phyloP scores from a whole-genome alignment of 2,329 filamentous ascomycete genomes.

The Zalaria obscura region DNA sequence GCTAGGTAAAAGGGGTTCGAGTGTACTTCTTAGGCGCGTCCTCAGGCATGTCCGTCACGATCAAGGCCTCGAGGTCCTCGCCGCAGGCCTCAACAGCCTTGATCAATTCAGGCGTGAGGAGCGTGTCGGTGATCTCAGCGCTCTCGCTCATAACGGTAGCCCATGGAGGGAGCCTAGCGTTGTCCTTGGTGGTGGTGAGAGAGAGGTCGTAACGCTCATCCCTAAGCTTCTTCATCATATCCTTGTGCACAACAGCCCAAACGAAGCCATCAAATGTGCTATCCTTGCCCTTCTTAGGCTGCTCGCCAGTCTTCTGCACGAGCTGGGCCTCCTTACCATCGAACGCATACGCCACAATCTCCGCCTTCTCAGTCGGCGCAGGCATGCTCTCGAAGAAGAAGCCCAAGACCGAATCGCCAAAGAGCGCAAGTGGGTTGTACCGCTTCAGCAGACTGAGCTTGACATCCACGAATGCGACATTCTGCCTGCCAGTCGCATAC shows the following conservation, averaged over 20 bases:
- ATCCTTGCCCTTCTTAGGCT: slow-evolving; percentile 41
- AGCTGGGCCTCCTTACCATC: slow-evolving; percentile 79
- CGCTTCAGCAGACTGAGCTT: slow-evolving; percentile 70
- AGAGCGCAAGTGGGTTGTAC: slow-evolving; percentile 61
- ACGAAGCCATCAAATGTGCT: slow-evolving; percentile 78
- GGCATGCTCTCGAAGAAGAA: slow-evolving; percentile 71
- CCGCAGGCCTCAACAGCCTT: slow-evolving; percentile 67
- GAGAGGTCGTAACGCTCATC: slow-evolving; percentile 91
- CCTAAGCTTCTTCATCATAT: slow-evolving; percentile 75
- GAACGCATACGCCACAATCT: slow-evolving; percentile 73
- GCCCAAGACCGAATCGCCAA: slow-evolving; percentile 53
- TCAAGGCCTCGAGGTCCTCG: slow-evolving; percentile 69
- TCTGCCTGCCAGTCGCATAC: slow-evolving; percentile 85
- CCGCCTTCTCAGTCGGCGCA: slow-evolving; percentile 55
- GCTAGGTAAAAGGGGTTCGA: background rate
- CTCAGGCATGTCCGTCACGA: slow-evolving; percentile 77
- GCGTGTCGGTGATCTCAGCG: slow-evolving; percentile 77
- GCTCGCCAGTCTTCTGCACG: slow-evolving; percentile 50
- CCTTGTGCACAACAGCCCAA: slow-evolving; percentile 91
- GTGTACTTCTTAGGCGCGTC: slow-evolving; percentile 75
- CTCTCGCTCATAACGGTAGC: slow-evolving; percentile 92
- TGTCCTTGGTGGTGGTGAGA: slow-evolving; percentile 84
- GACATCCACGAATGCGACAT: slow-evolving; percentile 80
- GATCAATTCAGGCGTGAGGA: slow-evolving; percentile 79
- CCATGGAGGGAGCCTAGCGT: slow-evolving; percentile 79